These are phyloP conservation scores for Nephelium lappaceum DNA, from an alignment of 345 rosid species.

Conservation along the genomic window DNA sequence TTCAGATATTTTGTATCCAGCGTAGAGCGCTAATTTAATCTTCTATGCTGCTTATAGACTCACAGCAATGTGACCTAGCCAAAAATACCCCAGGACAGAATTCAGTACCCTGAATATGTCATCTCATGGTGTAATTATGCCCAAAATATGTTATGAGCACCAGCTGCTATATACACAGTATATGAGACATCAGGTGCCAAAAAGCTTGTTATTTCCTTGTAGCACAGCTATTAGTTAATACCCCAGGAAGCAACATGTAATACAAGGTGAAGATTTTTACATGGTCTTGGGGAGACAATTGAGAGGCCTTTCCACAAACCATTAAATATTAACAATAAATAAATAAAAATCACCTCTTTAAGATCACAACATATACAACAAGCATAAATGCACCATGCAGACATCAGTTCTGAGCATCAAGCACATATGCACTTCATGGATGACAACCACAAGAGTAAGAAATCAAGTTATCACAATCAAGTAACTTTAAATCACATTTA, in stretches of 20 bases:
- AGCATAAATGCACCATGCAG: neutral
- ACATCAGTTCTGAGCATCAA: neutral
- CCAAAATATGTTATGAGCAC: neutral
- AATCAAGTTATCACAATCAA: slow-evolving; percentile 3
- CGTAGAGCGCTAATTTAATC: neutral
- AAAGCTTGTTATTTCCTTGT: neutral
- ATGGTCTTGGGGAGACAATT: neutral
- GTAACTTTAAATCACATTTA: neutral
- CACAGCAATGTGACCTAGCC: neutral
- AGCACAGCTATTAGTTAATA: slow-evolving; percentile 1
- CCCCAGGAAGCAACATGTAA: neutral
- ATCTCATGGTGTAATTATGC: neutral
- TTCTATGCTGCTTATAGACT: neutral
- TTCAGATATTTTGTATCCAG: slow-evolving; percentile 1
- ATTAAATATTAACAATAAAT: neutral
- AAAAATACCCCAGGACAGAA: neutral
- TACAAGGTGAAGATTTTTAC: neutral
- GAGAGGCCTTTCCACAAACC: neutral
- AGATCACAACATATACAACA: neutral
- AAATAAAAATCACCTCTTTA: neutral
- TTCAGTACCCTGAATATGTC: neutral
- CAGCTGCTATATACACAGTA: neutral
- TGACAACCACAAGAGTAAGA: neutral
- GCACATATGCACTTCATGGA: neutral
- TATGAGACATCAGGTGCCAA: slow-evolving; percentile 1